Evolutionary conservation across 2,329 filamentous ascomycete genomes (phyloP), one percentile per base, ranked within the genome.

Genomic region (Diplodia intermedia): DNA sequence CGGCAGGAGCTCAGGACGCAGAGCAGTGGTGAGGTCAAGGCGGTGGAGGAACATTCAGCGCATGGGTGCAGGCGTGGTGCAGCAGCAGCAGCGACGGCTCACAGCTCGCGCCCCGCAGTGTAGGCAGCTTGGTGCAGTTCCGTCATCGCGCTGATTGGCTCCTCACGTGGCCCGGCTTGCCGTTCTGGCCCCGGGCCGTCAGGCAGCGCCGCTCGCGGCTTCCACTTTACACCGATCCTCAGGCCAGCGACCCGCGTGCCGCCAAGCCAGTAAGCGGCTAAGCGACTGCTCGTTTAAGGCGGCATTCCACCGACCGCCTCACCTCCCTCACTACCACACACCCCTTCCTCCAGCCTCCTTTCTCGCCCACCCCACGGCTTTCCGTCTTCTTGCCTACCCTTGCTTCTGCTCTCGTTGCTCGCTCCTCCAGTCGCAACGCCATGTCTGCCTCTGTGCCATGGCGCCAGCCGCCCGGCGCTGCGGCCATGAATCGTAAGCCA

Each of bases 31-130:
- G 76, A 99, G 88, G 82, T 99, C 94, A 79, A 98, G 87, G 75
- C 91, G 89, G 86, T 96, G 94, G 86, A 97, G 86, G 88, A 97
- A 97, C 94, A 98, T 98, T 86, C 91, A 92, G 91, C 67, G 67
- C 54, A 67, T 49, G 54, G 12, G 43, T n/a, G 29, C 53, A 57
- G n/a, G 53, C 40, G 53, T 49, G 53, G 31, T 60, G 65, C 65
- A 47, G 62, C 23, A 63, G 60, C 40, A 56, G 50, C 50, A 47
- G 33, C 14, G 3, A 36, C 23, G 14, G 53, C 36, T 40, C 40
- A 12, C 40, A 12, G 63, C 65, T 49, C 26, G 40, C 65, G 40
- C 36, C 56, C 57, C 57, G 57, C 57, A 50, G 38, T 49, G 53
- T 50, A 23, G 65, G 29, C 50, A 53, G 50, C 40, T 62, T 38